These are phyloP conservation scores for Plasmodium ovale DNA, from an alignment of 169 alveolate genomes.

Conservation along the genomic window DNA sequence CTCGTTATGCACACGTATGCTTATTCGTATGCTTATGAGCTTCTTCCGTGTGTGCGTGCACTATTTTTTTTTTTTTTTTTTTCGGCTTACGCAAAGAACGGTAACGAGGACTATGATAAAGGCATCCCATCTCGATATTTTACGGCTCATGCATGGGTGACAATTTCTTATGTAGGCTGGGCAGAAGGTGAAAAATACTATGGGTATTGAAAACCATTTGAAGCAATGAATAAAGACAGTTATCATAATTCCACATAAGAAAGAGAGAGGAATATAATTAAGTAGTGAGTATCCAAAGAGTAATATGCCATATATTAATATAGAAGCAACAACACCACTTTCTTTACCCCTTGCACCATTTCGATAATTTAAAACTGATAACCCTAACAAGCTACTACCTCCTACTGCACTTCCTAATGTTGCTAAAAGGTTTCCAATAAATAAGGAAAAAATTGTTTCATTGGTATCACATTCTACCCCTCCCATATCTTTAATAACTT, in stretches of 20 bases:
- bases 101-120: constrained; percentile 86
- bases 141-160: constrained; percentile 85
- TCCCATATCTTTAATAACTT: constrained; percentile 84
- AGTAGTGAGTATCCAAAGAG: constrained; percentile 85
- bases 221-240: constrained; percentile 87
- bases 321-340: constrained; percentile 81
- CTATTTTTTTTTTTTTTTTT: constrained; percentile 20
- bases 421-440: constrained; percentile 81
- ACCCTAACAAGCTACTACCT: constrained; percentile 88
- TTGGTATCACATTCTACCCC: constrained; percentile 84
- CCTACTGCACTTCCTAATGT: constrained; percentile 86
- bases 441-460: constrained; percentile 85
- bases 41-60: neutral
- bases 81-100: constrained; percentile 77
- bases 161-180: constrained; percentile 83
- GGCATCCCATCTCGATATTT: constrained; percentile 87
- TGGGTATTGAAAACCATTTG: constrained; percentile 89
- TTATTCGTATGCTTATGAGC: neutral
- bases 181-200: constrained; percentile 84
- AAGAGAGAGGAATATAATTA: constrained; percentile 87
- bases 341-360: constrained; percentile 88
- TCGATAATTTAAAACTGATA: constrained; percentile 86
- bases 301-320: constrained; percentile 81
- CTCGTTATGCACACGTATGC: too few relatives aligned
- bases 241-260: constrained; percentile 88